A percentile compares a stretch with the other conserved stretches of the same genome.
These are phyloP conservation scores for Pseudocercospora vitis DNA, from an alignment of 2,329 filamentous ascomycete species.

Conservation along the genomic window DNA sequence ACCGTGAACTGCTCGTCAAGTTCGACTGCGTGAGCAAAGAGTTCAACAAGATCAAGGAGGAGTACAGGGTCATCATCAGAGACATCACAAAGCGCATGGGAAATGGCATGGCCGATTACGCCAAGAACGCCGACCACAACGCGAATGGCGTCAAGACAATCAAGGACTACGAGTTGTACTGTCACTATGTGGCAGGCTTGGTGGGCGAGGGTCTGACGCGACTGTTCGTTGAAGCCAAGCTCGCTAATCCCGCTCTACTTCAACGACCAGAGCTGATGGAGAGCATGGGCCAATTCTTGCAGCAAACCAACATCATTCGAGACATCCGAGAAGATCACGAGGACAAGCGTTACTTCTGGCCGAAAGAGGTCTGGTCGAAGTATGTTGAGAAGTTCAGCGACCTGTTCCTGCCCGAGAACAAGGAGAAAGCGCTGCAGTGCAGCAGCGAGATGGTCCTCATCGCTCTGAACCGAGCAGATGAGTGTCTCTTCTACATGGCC, in stretches of 20 bases:
- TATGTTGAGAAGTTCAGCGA: constrained; percentile 88
- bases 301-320: constrained; percentile 98
- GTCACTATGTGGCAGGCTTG: constrained; percentile 97
- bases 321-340: constrained; percentile 88
- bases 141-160: constrained; percentile 77
- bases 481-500: constrained; percentile 97
- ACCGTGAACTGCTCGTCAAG: constrained; percentile 85
- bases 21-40: constrained; percentile 85
- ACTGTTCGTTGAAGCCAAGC: constrained; percentile 81
- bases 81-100: constrained; percentile 95
- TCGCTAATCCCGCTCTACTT: constrained; percentile 81
- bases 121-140: constrained; percentile 71
- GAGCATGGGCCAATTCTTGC: constrained; percentile 95
- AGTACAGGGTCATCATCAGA: constrained; percentile 81
- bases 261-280: constrained; percentile 79
- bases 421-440: constrained; percentile 76
- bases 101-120: constrained; percentile 98
- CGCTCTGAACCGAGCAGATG: constrained; percentile 80
- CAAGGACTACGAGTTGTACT: constrained; percentile 92
- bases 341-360: constrained; percentile 90
- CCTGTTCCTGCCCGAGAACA: constrained; percentile 78
- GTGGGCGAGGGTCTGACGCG: constrained; percentile 91
- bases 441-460: constrained; percentile 93
- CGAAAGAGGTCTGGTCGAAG: constrained; percentile 95
- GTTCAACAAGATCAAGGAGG: constrained; percentile 82